Base-by-base conservation (phyloP, 768 basidiomycete genomes). In the Chalciporus piperatus region DNA sequence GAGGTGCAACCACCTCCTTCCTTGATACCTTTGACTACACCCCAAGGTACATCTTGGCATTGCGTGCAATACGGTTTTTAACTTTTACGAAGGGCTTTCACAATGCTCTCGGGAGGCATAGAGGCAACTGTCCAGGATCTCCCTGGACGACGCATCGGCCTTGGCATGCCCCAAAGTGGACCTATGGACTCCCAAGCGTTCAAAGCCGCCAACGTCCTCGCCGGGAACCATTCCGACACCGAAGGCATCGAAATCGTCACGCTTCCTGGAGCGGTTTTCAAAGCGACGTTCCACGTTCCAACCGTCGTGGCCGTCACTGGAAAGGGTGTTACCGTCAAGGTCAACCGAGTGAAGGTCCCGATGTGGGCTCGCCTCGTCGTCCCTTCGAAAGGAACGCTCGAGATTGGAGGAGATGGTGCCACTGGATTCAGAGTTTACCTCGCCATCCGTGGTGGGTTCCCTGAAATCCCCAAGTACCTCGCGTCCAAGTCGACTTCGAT, bases 401-500 rank as follows among this genome's bases (percentile, higher is more conserved):
- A 70, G 20, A 55, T 86, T 11, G 69, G 64, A 2, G 57, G 59
- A 23, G 47, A 59, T 11, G 57, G 52, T 2, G 53, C 57, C 7
- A 54, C 64, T 8, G 85, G 85, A 0, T 76, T 81, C 50, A 72
- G 85, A 42, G 66, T 66, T 3, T 87, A 87, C 55, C 53, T 88
- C 28, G 75, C 77, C 12, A 61, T 87, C 20, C 70, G 72, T 32
- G 85, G 83, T 3, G 85, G 85, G 0, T 78, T 88, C 53, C 84
- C 84, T 0, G 71, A 70, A 14, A 68, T 84, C 2, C 78, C 82
- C 30, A 5, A 50, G 5, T 87, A 83, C 59, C 70, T 87, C 2
- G 83, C 79, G 4, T 83, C 82, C 0, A 87, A 86, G 66, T 80
- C 82, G 5, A 84, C 85, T 19, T 83, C 80, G 1, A 74, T 83